Base-by-base conservation (phyloP, 805 yeast genomes). In the Barnettozyma sucrosica region DNA sequence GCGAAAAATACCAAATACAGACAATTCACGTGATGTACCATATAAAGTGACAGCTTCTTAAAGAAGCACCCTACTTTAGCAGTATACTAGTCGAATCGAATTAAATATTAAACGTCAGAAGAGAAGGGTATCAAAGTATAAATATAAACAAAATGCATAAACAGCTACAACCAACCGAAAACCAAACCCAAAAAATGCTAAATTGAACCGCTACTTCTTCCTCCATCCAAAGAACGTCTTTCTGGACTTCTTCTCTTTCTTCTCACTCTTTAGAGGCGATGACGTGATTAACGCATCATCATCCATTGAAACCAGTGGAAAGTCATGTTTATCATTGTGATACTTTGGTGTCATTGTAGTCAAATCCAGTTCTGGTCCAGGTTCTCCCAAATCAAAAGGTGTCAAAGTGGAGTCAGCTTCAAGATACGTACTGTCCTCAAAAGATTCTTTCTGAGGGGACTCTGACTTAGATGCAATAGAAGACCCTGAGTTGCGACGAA, bases 261-360 rank as follows among this genome's bases (percentile, higher is more conserved):
- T 46, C 10, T 43, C 43, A 16, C 7, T 21, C 25, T 30, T 24
- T 13, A 42, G 16, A 11, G 44, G 23, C 16, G 25, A 23, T 7
- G 32, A n/a, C 2, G 14, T 18, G 11, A 19, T n/a, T 36, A 26
- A 30, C 16, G 25, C 14, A 14, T 30, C 24, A 18, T 14, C 16
- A 24, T 21, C 33, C 21, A 20, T 30, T 18, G 20, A 16, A 21
- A 23, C 38, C 6, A n/a, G 16, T 14, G 26, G 23, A 30, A 23
- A 14, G 9, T 66, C 93, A 85, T 58, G 90, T 83, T 55, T 93
- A 83, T 60, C 87, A 80, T 53, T 95, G 85, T 52, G 45, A 16
- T 43, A 48, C 45, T 53, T 57, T 44, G 61, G 57, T 0, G 56
- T 55, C 59, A 52, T 58, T 10, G 61, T 56, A 3, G 54, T 50